Conservation (phyloP, 2,329 filamentous ascomycete species). For the Cladorrhinum sp. region DNA sequence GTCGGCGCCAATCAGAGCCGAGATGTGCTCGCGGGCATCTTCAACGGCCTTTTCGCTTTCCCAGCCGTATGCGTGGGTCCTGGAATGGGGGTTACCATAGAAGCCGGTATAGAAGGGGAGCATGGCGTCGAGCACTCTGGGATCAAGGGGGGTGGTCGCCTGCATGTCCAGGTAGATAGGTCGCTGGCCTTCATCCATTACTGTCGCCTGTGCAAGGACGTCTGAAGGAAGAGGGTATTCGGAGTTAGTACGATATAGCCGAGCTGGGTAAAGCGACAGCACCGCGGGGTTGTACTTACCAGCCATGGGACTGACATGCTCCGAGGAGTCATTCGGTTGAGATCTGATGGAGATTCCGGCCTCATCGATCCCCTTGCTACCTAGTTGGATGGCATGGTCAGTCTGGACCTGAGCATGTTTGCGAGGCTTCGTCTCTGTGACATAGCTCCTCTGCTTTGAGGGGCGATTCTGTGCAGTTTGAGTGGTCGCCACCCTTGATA, state of each 20-base stretch:
- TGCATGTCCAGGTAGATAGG: slow-evolving; percentile 99
- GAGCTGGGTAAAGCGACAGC: slow-evolving; percentile 3
- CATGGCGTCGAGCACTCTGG: slow-evolving; percentile 94
- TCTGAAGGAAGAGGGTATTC: slow-evolving; percentile 41
- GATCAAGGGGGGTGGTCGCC: slow-evolving; percentile 92
- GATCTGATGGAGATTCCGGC: slow-evolving; percentile 54
- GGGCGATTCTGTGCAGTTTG: slow-evolving; percentile 13
- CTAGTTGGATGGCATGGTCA: too few relatives aligned
- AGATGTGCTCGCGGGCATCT: slow-evolving; percentile 78
- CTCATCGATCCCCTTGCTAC: slow-evolving; percentile 77
- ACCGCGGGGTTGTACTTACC: slow-evolving; percentile 36
- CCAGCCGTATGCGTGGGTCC: slow-evolving; percentile 98
- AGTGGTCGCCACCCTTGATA: slow-evolving; percentile 35
- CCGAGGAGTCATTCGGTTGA: slow-evolving; percentile 51
- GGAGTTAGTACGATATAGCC: slow-evolving; percentile 13
- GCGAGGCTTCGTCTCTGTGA: slow-evolving; percentile 71
- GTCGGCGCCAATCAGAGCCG: slow-evolving; percentile 85
- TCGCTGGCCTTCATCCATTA: slow-evolving; percentile 88
- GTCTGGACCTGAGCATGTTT: slow-evolving; percentile 77
- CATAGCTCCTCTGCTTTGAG: slow-evolving; percentile 61
- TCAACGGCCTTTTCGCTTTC: slow-evolving; percentile 95
- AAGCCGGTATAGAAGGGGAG: slow-evolving; percentile 88
- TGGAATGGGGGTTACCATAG: slow-evolving; percentile 95
- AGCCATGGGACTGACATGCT: slow-evolving; percentile 78
- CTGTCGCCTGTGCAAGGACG: slow-evolving; percentile 84